phyloP scores from a whole-genome alignment of 2,329 filamentous ascomycete genomes.

The Talaromyces amestolkiae region DNA sequence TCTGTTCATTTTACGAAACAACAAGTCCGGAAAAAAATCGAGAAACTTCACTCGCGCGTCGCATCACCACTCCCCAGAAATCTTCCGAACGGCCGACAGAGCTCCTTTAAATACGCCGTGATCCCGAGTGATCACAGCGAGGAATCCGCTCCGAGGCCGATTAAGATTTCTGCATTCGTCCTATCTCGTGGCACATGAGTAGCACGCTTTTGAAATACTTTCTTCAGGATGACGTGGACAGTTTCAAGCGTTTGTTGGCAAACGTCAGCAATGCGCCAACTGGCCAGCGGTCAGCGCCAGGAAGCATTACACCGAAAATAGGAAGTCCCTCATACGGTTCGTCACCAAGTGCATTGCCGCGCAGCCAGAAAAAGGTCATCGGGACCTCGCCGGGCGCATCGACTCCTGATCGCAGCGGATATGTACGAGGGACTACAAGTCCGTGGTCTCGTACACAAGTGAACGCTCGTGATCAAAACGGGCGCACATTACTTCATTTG shows the following conservation, averaged over 20 bases:
- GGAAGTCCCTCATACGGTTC: constrained; percentile 33
- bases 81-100: constrained; percentile 22
- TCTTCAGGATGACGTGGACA: constrained; percentile 96
- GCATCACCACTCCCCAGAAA: constrained; percentile 13
- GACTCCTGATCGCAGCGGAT: constrained; percentile 42
- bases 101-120: constrained; percentile 91
- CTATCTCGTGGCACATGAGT: constrained; percentile 71
- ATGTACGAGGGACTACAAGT: constrained; percentile 27
- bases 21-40: background rate
- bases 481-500: constrained; percentile 80
- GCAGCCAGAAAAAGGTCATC: constrained; percentile 45
- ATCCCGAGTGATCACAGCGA: constrained; percentile 83
- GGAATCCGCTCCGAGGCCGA: constrained; percentile 64
- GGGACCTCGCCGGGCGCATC: constrained; percentile 45
- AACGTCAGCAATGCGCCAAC: constrained; percentile 57
- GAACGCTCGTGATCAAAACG: constrained; percentile 78
- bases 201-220: constrained; percentile 95
- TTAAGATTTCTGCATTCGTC: constrained; percentile 37
- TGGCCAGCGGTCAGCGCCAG: constrained; percentile 31
- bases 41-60: background rate
- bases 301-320: constrained; percentile 27
- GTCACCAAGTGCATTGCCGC: constrained; percentile 42
- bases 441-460: constrained; percentile 64
- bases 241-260: constrained; percentile 84
- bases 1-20: background rate